phyloP scores from a whole-genome alignment of 2,329 filamentous ascomycete genomes.

The Aureobasidium subglaciale region DNA sequence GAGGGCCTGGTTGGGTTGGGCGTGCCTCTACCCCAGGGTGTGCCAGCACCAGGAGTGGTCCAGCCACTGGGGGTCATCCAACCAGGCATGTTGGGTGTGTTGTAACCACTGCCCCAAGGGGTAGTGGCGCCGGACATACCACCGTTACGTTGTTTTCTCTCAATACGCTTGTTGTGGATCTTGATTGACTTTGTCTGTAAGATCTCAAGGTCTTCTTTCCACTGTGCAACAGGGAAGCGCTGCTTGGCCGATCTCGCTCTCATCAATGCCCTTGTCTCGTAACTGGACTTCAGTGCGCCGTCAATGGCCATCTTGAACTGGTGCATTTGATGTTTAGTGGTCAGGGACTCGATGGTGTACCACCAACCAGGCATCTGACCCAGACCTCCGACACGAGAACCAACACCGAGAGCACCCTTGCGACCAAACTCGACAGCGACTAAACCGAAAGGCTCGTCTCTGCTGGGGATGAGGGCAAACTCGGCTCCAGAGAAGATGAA shows the following conservation, averaged over 20 bases:
- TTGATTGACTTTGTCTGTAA: constrained; percentile 55
- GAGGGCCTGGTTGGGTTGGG: constrained; percentile 26
- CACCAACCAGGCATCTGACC: constrained; percentile 68
- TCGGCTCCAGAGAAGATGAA: constrained; percentile 63
- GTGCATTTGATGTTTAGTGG: constrained; percentile 54
- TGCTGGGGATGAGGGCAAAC: constrained; percentile 60
- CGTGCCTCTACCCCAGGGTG: constrained; percentile 26
- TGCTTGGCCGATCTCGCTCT: constrained; percentile 58
- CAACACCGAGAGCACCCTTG: constrained; percentile 61
- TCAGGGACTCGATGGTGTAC: constrained; percentile 61
- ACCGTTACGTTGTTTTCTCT: constrained; percentile 25
- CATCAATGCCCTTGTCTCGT: constrained; percentile 53
- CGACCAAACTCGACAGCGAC: constrained; percentile 63
- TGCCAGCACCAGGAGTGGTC: constrained; percentile 34
- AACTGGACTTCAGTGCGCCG: constrained; percentile 52
- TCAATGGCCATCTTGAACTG: constrained; percentile 60
- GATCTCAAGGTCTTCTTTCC: constrained; percentile 58
- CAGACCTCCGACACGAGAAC: constrained; percentile 58
- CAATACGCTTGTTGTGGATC: constrained; percentile 44
- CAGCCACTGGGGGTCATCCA: constrained; percentile 38
- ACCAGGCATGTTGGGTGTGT: constrained; percentile 27
- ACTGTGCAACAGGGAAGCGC: constrained; percentile 60
- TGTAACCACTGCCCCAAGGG: constrained; percentile 27
- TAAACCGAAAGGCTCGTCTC: constrained; percentile 62
- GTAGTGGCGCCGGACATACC: constrained; percentile 24